These are phyloP conservation scores for Colletotrichum sp. DNA, from an alignment of 2,329 filamentous ascomycete species.

Conservation along the genomic window DNA sequence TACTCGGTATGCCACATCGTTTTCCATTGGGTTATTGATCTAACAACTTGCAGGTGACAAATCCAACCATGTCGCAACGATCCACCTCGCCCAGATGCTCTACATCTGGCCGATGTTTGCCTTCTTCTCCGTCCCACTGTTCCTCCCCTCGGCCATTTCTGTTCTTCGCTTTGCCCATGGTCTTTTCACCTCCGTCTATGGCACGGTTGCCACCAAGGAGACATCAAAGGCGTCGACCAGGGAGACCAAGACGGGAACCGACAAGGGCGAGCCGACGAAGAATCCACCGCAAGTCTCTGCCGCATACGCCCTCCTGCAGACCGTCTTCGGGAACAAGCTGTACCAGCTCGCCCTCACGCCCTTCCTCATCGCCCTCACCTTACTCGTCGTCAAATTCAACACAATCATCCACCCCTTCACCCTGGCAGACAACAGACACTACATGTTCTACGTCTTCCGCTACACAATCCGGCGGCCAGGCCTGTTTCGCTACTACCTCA, in stretches of 20 bases:
- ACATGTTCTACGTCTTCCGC: conserved; percentile 95
- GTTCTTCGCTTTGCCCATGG: conserved; percentile 10
- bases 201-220: neutral
- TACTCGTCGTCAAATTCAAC: conserved; percentile 73
- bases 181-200: neutral
- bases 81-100: conserved; percentile 91
- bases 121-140: conserved; percentile 87
- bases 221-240: neutral
- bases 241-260: neutral
- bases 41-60: conserved; percentile 74
- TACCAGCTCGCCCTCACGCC: conserved; percentile 32
- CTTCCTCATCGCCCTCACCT: conserved; percentile 37
- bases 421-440: conserved; percentile 94
- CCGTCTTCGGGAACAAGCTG: conserved; percentile 28
- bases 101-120: conserved; percentile 91
- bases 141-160: conserved; percentile 59
- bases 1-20: conserved; percentile 67
- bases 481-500: conserved; percentile 69
- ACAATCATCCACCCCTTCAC: conserved; percentile 96
- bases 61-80: conserved; percentile 86
- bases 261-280: neutral
- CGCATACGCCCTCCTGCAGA: conserved; percentile 1
- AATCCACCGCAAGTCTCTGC: neutral
- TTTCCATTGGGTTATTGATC: neutral
- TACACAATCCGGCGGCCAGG: conserved; percentile 74